Conservation (phyloP, 2,329 filamentous ascomycete species). For the Ophiostoma ulmi region DNA sequence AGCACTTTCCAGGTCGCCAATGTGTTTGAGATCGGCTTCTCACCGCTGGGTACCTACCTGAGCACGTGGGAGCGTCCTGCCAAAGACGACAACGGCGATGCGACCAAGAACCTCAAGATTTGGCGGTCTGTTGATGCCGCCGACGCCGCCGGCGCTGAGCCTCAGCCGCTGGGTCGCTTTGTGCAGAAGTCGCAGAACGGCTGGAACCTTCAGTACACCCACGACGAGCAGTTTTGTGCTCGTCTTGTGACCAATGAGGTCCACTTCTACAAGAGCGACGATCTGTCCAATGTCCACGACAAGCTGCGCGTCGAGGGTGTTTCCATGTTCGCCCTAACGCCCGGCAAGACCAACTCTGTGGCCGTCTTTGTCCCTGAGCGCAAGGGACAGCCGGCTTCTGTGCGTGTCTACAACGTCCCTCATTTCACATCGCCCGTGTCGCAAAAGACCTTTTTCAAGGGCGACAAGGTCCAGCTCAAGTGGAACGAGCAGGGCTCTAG, state of each 20-base stretch:
- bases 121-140: conserved; percentile 77
- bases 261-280: conserved; percentile 87
- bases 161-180: conserved; percentile 76
- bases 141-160: conserved; percentile 61
- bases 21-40: conserved; percentile 93
- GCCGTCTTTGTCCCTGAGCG: conserved; percentile 93
- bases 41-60: conserved; percentile 82
- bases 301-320: conserved; percentile 91
- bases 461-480: conserved; percentile 96
- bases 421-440: conserved; percentile 78
- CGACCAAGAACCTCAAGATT: conserved; percentile 93
- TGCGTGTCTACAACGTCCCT: conserved; percentile 92
- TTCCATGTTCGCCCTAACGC: conserved; percentile 80
- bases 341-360: conserved; percentile 83
- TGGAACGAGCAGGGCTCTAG: conserved; percentile 93
- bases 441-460: conserved; percentile 99
- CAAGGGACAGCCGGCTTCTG: conserved; percentile 89
- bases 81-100: conserved; percentile 91
- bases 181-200: conserved; percentile 94
- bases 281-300: conserved; percentile 86
- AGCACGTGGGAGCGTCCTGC: conserved; percentile 93
- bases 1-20: conserved; percentile 72
- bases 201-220: conserved; percentile 96
- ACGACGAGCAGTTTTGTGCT: conserved; percentile 88
- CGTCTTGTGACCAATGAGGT: conserved; percentile 95